Conservation (phyloP, 768 basidiomycete species). For the Leccinum subgranulosum region DNA sequence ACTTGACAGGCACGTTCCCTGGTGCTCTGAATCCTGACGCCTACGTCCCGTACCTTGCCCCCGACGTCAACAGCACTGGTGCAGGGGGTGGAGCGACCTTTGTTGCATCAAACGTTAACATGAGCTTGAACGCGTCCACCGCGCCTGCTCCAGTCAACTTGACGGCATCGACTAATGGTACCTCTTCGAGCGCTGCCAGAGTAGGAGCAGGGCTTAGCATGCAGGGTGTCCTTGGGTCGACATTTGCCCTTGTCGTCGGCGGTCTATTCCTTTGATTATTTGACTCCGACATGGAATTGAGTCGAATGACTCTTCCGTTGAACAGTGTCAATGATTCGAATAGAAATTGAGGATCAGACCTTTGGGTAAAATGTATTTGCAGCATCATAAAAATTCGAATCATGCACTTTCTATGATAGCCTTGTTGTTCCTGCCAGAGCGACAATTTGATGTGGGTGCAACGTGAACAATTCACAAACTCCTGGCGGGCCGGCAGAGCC, state of each 20-base stretch:
- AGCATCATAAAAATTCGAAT: no score
- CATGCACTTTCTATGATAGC: no score
- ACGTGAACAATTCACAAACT: no score
- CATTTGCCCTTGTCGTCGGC: not conserved
- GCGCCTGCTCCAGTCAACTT: conserved; percentile 43
- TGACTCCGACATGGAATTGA: not conserved
- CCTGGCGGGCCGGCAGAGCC: no score
- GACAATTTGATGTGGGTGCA: no score
- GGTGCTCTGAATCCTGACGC: conserved; percentile 41
- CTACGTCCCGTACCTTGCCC: conserved; percentile 46
- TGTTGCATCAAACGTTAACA: conserved; percentile 33
- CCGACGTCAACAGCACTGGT: conserved; percentile 36
- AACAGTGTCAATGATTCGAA: not conserved
- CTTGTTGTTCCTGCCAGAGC: no score
- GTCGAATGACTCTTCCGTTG: not conserved
- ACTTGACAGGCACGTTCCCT: conserved; percentile 39
- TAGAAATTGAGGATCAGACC: not conserved
- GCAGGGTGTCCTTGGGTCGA: conserved; percentile 6
- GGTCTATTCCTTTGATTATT: conserved; percentile 9
- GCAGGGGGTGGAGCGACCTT: conserved; percentile 44
- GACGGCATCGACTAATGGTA: conserved; percentile 3
- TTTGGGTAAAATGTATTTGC: not conserved
- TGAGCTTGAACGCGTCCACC: conserved; percentile 29
- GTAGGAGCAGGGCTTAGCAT: conserved; percentile 1
- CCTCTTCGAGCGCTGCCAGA: not conserved